Conservation (phyloP, 208 protist genomes). For the Jaenimonas drosophilae region DNA sequence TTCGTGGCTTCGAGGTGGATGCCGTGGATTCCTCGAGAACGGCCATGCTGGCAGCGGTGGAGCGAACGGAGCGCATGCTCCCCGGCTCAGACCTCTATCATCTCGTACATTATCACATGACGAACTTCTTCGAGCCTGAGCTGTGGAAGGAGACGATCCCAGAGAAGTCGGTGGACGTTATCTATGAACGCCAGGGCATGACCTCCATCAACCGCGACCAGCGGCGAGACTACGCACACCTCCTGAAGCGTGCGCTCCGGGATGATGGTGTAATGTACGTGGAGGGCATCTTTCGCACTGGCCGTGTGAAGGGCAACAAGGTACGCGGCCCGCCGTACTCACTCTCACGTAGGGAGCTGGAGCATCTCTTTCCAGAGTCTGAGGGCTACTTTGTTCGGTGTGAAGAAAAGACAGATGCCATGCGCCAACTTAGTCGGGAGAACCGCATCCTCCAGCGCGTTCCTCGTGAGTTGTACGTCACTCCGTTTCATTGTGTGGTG, state of each 20-base stretch:
- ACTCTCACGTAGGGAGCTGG: conserved; percentile 55
- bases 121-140: conserved; percentile 69
- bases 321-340: conserved; percentile 64
- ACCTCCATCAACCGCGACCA: conserved; percentile 70
- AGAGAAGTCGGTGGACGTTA: conserved; percentile 60
- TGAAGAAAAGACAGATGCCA: conserved; percentile 80
- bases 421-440: conserved; percentile 70
- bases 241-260: conserved; percentile 74
- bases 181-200: conserved; percentile 85
- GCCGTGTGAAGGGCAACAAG: conserved; percentile 72
- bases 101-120: conserved; percentile 57
- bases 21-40: conserved; percentile 72
- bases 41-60: conserved; percentile 56
- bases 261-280: conserved; percentile 83
- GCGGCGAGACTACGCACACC: conserved; percentile 72
- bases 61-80: conserved; percentile 47
- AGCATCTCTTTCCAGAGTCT: conserved; percentile 47
- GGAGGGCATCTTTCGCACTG: conserved; percentile 82
- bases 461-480: conserved; percentile 77
- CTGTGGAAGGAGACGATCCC: conserved; percentile 58
- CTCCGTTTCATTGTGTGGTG: conserved; percentile 79
- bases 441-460: conserved; percentile 61
- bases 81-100: conserved; percentile 16
- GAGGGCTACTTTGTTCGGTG: conserved; percentile 82
- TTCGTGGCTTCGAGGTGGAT: conserved; percentile 77